These are phyloP conservation scores for Ensete ventricosum DNA, from an alignment of 176 grass and related monocot species.

Conservation along the genomic window DNA sequence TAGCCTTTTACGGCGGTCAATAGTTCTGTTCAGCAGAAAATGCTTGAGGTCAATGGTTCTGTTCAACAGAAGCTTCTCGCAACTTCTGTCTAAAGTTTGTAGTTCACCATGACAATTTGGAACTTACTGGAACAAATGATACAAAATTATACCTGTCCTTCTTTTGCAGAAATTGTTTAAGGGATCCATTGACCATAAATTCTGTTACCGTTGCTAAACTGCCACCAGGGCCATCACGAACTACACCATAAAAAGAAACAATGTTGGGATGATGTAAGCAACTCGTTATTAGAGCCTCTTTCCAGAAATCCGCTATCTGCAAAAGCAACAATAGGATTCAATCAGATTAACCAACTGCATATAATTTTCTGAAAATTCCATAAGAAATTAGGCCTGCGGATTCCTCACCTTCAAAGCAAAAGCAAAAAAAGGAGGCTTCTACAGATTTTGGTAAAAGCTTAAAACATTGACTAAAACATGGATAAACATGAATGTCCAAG, in stretches of 20 bases:
- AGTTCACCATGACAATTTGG: too few relatives aligned
- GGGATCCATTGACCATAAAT: constrained; percentile 98
- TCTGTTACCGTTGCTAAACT: constrained; percentile 93
- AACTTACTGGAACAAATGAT: neutral
- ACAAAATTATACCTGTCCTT: constrained; percentile 63
- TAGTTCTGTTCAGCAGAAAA: constrained; percentile 45
- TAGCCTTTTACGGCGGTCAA: constrained; percentile 91
- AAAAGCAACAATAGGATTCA: constrained; percentile 16
- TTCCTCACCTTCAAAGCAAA: neutral
- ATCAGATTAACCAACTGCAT: constrained; percentile 20
- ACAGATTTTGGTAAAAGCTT: neutral
- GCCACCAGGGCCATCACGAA: constrained; percentile 88
- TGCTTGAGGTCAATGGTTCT: constrained; percentile 45
- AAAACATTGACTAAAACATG: neutral
- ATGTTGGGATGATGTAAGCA: constrained; percentile 96
- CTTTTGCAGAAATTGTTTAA: constrained; percentile 93
- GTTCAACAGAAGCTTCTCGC: constrained; percentile 1
- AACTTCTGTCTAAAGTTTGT: neutral
- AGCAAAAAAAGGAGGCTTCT: neutral
- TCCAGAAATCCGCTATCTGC: constrained; percentile 99
- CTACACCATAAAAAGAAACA: constrained; percentile 97
- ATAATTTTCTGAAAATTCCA: neutral
- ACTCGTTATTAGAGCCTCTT: constrained; percentile 80
- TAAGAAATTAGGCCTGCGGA: neutral
- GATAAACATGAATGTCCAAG: neutral